Conservation (phyloP, 441 rosid species). For the Erodium trifolium region DNA sequence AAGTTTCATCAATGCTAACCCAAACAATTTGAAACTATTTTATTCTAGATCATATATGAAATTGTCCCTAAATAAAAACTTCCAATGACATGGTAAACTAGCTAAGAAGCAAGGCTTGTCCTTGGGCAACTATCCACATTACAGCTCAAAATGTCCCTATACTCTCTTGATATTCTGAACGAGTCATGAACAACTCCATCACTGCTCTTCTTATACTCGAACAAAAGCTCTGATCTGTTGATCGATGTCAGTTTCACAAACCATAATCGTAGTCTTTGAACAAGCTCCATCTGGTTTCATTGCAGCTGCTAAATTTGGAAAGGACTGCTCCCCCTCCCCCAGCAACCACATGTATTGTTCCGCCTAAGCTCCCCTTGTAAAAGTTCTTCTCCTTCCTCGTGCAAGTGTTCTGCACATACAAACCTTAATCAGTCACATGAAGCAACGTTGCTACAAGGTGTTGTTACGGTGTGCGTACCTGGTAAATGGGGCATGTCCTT, state of each 20-base stretch:
- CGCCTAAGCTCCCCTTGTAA: conserved; percentile 57
- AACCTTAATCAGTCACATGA: too few relatives aligned
- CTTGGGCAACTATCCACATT: conserved; percentile 55
- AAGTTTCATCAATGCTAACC: neutral
- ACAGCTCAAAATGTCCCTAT: conserved; percentile 61
- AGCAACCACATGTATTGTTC: conserved; percentile 79
- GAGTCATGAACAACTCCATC: conserved; percentile 69
- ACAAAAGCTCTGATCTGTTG: conserved; percentile 49
- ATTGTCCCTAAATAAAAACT: too few relatives aligned
- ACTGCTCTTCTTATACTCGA: conserved; percentile 80
- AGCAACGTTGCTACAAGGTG: too few relatives aligned
- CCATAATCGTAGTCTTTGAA: conserved; percentile 53
- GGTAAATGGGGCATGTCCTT: neutral
- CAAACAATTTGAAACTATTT: neutral
- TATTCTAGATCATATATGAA: neutral
- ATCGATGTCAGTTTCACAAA: conserved; percentile 59
- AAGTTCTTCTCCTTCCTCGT: conserved; percentile 41
- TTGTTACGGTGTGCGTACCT: neutral
- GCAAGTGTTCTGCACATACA: conserved; percentile 43
- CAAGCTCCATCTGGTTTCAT: conserved; percentile 52
- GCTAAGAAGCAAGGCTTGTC: conserved; percentile 49
- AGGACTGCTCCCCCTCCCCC: conserved; percentile 72
- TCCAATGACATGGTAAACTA: neutral
- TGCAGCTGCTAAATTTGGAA: neutral
- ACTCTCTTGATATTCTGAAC: conserved; percentile 56